Base-by-base conservation (phyloP, 495 filamentous ascomycete species). In the Penicillium subrubescens region DNA sequence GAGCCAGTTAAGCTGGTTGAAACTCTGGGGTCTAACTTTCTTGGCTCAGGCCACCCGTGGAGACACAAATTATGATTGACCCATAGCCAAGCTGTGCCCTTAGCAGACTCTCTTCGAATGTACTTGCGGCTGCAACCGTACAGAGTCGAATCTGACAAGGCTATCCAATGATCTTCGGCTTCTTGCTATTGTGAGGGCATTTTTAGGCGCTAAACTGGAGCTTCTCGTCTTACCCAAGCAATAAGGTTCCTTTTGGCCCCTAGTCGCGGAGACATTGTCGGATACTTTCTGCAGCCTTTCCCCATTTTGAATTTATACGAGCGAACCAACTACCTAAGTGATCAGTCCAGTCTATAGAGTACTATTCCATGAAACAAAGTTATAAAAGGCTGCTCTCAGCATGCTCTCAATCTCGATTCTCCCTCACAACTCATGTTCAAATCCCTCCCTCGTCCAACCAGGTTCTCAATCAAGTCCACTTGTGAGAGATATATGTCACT, bases 231-330 rank as follows among this genome's bases (percentile, higher is more conserved):
- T 23, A 21, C 27, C 29, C n/a, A 59, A 52, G 29, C 19, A 35
- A 19, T n/a, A 17, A 14, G 31, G 14, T 33, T 7, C n/a, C 64
- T 21, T 31, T 31, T n/a, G 52, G 44, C 53, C 46, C 58, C 7
- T 50, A 12, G 8, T 57, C 21, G 27, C 72, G 72, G 72, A 74
- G 67, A 72, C 72, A 63, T 72, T 69, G 21, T 76, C 72, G 74
- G 74, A 71, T 48, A 76, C 72, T 75, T 76, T 72, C 59, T 29
- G 15, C 21, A 27, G 43, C 29, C 14, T 50, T 52, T n/a, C 21
- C 21, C 48, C 15, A 8, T 15, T 23, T 25, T 52, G 25, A 8
- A 8, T 51, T 3, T 27, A 29, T 27, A 51, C 11, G 19, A 51
- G 48, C 48, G 43, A 12, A 6, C 5, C 23, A 8, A 17, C 14